A percentile compares a stretch with the other conserved stretches of the same genome.
Evolutionary conservation across 1,284 basidiomycete species (phyloP).

Genomic region (Cutaneotrichosporon curvatum): DNA sequence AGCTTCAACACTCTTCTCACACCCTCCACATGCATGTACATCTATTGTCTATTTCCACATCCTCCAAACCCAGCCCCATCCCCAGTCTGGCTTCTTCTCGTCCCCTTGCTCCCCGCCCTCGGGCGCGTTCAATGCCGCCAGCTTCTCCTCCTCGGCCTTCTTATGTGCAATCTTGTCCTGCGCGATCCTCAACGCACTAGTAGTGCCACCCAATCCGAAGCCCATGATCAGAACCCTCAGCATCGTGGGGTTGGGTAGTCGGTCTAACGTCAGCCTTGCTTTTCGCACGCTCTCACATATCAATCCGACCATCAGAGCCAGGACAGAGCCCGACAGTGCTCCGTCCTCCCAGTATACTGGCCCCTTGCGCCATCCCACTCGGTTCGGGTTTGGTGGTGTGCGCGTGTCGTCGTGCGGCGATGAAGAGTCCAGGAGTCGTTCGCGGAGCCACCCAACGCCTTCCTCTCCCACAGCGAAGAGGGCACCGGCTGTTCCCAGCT

Average conservation of each 20-base stretch:
- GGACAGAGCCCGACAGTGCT: conserved; percentile 30
- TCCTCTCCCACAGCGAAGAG: conserved; percentile 38
- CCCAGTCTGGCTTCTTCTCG: background rate
- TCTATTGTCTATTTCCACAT: too few relatives aligned
- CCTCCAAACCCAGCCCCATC: background rate
- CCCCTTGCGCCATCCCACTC: conserved; percentile 31
- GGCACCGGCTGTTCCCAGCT: conserved; percentile 30
- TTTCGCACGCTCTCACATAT: conserved; percentile 27
- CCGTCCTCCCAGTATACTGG: conserved; percentile 37
- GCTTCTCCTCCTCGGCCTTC: conserved; percentile 14
- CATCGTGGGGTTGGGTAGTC: conserved; percentile 36
- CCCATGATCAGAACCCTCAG: conserved; percentile 33
- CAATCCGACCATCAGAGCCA: conserved; percentile 29
- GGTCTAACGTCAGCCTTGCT: conserved; percentile 21
- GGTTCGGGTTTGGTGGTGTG: conserved; percentile 9
- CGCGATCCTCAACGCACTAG: conserved; percentile 29
- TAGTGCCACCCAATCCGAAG: conserved; percentile 27
- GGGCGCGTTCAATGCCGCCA: conserved; percentile 6
- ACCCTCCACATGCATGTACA: background rate
- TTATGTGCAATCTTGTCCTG: conserved; percentile 26
- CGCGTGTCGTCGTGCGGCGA: conserved; percentile 7
- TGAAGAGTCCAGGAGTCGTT: conserved; percentile 18
- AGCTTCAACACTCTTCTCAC: background rate
- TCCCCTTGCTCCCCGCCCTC: conserved; percentile 1
- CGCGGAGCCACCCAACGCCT: conserved; percentile 29